phyloP scores from a whole-genome alignment of 306 rosid species.

The Medicago ruthenica region DNA sequence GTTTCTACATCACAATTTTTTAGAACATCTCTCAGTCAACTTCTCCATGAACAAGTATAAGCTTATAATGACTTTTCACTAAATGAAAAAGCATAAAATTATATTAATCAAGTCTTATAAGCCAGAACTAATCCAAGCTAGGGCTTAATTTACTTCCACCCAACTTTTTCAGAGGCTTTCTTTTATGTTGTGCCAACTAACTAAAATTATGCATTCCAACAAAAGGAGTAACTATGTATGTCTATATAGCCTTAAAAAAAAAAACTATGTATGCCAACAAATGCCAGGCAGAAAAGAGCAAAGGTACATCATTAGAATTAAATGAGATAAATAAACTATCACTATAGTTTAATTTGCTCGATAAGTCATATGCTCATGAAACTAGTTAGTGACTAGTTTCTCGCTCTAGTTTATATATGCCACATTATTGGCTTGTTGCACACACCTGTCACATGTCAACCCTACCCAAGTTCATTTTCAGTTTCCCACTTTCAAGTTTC shows the following conservation, averaged over 20 bases:
- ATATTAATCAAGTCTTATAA: background rate
- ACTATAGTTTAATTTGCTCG: background rate
- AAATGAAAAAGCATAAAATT: background rate
- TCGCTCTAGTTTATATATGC: background rate
- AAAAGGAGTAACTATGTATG: background rate
- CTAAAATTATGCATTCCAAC: constrained; percentile 11
- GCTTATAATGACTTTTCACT: background rate
- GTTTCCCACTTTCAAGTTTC: background rate
- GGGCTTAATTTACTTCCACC: background rate
- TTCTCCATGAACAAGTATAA: background rate
- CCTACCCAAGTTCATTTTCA: background rate
- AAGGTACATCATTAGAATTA: background rate
- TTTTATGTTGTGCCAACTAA: background rate
- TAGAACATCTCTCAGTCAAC: background rate
- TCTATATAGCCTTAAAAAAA: background rate
- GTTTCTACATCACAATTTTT: background rate
- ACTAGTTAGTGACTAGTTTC: background rate
- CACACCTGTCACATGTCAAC: constrained; percentile 2
- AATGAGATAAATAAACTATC: background rate
- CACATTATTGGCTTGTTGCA: background rate
- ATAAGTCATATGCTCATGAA: background rate
- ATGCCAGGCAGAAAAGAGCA: constrained; percentile 3
- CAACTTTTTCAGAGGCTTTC: background rate
- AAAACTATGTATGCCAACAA: background rate
- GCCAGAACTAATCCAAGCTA: constrained; percentile 8